These are phyloP conservation scores for Backusella liffmaniae DNA, from an alignment of 192 early-diverging fungal species.

Conservation along the genomic window DNA sequence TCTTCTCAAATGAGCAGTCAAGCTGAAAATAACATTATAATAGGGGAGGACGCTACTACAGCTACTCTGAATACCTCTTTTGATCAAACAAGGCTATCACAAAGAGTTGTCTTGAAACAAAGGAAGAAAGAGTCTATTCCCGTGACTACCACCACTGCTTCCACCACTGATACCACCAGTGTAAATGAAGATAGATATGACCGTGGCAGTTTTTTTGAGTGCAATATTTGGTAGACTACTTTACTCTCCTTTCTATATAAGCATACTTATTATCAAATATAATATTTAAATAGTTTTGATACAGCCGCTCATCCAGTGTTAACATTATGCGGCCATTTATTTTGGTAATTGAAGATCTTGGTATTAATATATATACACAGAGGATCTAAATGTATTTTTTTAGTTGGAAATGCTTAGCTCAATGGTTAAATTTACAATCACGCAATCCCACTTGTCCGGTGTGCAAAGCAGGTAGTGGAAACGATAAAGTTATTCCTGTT, in stretches of 20 bases:
- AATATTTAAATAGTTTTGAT: constrained; percentile 53
- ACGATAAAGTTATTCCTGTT: constrained; percentile 79
- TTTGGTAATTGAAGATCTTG: constrained; percentile 48
- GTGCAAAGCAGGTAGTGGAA: constrained; percentile 81
- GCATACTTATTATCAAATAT: not conserved
- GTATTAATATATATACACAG: not conserved
- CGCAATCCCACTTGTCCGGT: constrained; percentile 77
- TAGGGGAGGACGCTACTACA: not conserved
- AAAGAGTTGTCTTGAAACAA: constrained; percentile 11
- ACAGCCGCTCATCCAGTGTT: constrained; percentile 71
- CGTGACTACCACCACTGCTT: not conserved
- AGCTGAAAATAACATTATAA: not conserved
- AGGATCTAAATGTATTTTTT: not conserved
- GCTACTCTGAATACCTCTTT: not conserved
- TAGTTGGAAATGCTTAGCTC: constrained; percentile 66
- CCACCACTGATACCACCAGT: not conserved
- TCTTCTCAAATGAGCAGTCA: not conserved
- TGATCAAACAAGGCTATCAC: not conserved
- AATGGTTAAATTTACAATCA: constrained; percentile 70
- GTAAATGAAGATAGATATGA: not conserved
- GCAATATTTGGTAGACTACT: constrained; percentile 37
- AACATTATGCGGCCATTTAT: constrained; percentile 78
- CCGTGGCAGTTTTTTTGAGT: constrained; percentile 33
- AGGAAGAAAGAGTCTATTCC: not conserved
- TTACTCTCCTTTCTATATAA: not conserved